A percentile compares a stretch with the other conserved stretches of the same genome.
phyloP scores from a whole-genome alignment of 1,139 yeast species.

The Kodamaea sp. region DNA sequence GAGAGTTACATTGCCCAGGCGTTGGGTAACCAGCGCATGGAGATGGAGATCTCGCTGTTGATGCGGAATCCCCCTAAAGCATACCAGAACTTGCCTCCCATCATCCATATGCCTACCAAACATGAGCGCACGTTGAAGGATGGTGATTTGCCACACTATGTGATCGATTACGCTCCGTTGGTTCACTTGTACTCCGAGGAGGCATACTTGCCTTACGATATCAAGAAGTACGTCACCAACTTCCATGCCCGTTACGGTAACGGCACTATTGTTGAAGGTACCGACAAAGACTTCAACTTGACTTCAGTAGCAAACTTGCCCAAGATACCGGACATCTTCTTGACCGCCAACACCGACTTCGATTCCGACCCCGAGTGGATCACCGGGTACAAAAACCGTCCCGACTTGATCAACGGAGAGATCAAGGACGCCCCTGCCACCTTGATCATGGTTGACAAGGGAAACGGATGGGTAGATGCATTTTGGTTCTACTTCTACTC shows the following conservation, averaged over 20 bases:
- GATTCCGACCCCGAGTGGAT: constrained; percentile 81
- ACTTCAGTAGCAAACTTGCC: constrained; percentile 40
- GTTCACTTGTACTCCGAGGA: constrained; percentile 92
- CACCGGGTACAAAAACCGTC: constrained; percentile 68
- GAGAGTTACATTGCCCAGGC: constrained; percentile 12
- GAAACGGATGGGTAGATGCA: constrained; percentile 90
- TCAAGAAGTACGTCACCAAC: constrained; percentile 65
- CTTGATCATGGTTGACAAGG: constrained; percentile 83
- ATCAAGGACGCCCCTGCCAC: constrained; percentile 79
- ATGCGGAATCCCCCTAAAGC: constrained; percentile 30
- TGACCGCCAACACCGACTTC: constrained; percentile 74
- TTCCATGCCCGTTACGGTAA: constrained; percentile 53
- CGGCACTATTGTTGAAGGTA: constrained; percentile 46
- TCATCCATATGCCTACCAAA: constrained; percentile 31
- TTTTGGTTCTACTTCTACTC: constrained; percentile 96
- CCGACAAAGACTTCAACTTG: constrained; percentile 38
- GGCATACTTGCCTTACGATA: constrained; percentile 79
- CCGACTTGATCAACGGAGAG: constrained; percentile 70
- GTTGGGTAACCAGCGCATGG: constrained; percentile 11
- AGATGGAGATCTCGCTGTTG: constrained; percentile 23
- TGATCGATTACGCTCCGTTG: constrained; percentile 71
- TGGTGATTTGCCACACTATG: constrained; percentile 76
- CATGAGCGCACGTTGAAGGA: constrained; percentile 37
- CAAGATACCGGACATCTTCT: constrained; percentile 28
- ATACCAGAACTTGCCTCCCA: constrained; percentile 39